Conservation (phyloP, 768 basidiomycete species). For the Pluteus cervinus region DNA sequence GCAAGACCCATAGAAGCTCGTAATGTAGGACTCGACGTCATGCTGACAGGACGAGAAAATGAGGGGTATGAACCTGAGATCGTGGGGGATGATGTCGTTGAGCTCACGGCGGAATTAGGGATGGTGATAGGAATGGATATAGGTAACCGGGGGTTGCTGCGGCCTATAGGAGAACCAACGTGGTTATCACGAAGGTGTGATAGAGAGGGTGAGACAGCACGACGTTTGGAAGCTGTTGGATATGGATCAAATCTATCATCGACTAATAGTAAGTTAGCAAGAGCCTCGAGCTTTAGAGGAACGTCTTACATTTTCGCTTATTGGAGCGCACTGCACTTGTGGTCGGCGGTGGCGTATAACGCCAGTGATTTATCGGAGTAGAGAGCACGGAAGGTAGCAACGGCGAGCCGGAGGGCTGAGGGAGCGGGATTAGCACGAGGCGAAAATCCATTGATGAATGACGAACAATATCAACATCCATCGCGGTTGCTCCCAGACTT, state of each 20-base stretch:
- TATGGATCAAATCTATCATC: constrained; percentile 87
- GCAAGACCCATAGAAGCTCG: constrained; percentile 65
- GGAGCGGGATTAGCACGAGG: constrained; percentile 11
- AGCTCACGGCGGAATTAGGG: constrained; percentile 50
- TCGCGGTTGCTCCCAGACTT: constrained; percentile 43
- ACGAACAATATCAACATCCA: constrained; percentile 75
- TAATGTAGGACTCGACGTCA: constrained; percentile 70
- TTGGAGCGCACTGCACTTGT: constrained; percentile 71
- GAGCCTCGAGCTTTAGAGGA: constrained; percentile 3
- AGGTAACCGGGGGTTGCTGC: constrained; percentile 44
- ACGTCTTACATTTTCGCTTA: constrained; percentile 67
- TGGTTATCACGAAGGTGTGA: constrained; percentile 61
- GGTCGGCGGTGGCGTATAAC: constrained; percentile 78
- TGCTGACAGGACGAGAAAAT: constrained; percentile 43
- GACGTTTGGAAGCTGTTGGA: constrained; percentile 68
- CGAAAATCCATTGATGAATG: constrained; percentile 10
- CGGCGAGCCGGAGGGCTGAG: constrained; percentile 55
- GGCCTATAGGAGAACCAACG: constrained; percentile 43
- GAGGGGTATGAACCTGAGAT: constrained; percentile 44
- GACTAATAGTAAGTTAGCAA: constrained; percentile 33
- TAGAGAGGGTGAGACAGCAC: constrained; percentile 78
- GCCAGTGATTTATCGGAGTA: constrained; percentile 59
- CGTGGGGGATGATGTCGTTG: constrained; percentile 71
- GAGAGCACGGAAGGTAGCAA: constrained; percentile 44
- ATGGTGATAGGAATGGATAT: constrained; percentile 64